phyloP scores from a whole-genome alignment of 306 rosid species.

The Trifolium fragiferum region DNA sequence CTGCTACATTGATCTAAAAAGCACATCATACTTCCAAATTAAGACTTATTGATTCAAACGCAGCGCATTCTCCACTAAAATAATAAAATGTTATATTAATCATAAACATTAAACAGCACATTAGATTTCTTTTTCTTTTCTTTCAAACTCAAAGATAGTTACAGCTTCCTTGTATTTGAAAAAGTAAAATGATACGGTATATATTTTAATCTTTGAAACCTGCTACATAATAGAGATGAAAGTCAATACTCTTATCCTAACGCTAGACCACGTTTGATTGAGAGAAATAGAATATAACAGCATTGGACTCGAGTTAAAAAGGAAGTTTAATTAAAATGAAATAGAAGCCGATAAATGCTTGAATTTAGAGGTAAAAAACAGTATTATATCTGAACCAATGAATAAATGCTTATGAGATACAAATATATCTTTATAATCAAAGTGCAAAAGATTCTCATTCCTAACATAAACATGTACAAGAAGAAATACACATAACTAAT shows the following conservation, averaged over 20 bases:
- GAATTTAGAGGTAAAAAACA: not conserved
- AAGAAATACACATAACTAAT: not conserved
- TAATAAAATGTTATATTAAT: not conserved
- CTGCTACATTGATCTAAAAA: not conserved
- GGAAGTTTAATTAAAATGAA: not conserved
- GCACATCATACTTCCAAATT: conserved; percentile 9
- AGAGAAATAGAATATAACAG: not conserved
- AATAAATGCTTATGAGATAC: conserved; percentile 12
- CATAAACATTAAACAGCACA: conserved; percentile 17
- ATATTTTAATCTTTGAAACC: not conserved
- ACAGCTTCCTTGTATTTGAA: not conserved
- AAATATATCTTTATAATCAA: not conserved
- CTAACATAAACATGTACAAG: conserved; percentile 24
- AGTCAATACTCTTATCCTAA: not conserved
- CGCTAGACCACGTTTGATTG: not conserved
- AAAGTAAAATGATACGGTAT: not conserved
- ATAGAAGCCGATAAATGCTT: conserved; percentile 11
- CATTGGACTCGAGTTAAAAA: not conserved
- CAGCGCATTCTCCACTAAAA: not conserved
- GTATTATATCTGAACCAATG: conserved; percentile 1
- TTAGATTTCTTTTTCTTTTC: not conserved
- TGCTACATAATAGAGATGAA: not conserved
- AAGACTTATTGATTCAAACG: not conserved
- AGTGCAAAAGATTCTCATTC: conserved; percentile 17
- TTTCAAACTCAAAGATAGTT: not conserved